A percentile compares a stretch with the other conserved stretches of the same genome.
phyloP scores from a whole-genome alignment of 2,329 filamentous ascomycete species.

The Westerdykella aurantiaca region DNA sequence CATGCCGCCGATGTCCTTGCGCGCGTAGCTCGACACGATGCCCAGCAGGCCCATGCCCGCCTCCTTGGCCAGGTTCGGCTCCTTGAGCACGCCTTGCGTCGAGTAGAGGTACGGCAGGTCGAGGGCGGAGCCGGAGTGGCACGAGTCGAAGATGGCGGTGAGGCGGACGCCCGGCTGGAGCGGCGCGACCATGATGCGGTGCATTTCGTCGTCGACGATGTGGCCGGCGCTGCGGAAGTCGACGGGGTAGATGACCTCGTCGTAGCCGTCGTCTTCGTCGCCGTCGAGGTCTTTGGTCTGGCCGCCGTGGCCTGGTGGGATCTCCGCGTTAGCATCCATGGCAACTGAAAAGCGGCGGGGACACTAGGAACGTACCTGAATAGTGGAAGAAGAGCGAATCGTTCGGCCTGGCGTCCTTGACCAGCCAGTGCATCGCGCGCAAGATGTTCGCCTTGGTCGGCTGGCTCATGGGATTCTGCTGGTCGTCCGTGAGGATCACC shows the following conservation, averaged over 20 bases:
- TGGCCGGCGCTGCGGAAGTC: slow-evolving; percentile 75
- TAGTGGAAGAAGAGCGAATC: slow-evolving; percentile 98
- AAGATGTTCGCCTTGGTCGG: slow-evolving; percentile 94
- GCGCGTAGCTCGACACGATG: slow-evolving; percentile 70
- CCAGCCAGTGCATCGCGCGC: slow-evolving; percentile 94
- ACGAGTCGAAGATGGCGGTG: slow-evolving; percentile 76
- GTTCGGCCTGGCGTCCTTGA: slow-evolving; percentile 86
- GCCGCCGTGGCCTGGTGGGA: slow-evolving; percentile 62
- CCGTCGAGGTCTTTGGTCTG: slow-evolving; percentile 74
- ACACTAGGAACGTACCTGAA: slow-evolving; percentile 60
- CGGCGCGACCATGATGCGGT: slow-evolving; percentile 69
- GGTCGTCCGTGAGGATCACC: slow-evolving; percentile 93
- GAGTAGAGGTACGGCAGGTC: slow-evolving; percentile 77
- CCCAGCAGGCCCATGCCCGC: slow-evolving; percentile 66
- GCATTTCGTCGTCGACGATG: slow-evolving; percentile 80
- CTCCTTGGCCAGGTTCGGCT: slow-evolving; percentile 75
- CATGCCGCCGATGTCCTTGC: slow-evolving; percentile 78
- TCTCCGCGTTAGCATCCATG: neutral
- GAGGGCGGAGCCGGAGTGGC: slow-evolving; percentile 71
- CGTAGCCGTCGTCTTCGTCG: slow-evolving; percentile 75
- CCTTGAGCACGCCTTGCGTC: slow-evolving; percentile 73
- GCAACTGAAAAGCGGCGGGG: neutral
- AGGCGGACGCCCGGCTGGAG: slow-evolving; percentile 77
- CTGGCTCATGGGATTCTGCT: slow-evolving; percentile 95
- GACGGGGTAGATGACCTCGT: slow-evolving; percentile 79